Evolutionary conservation across 108 stramenopile genomes (phyloP).

Genomic region (Seminavis robusta): DNA sequence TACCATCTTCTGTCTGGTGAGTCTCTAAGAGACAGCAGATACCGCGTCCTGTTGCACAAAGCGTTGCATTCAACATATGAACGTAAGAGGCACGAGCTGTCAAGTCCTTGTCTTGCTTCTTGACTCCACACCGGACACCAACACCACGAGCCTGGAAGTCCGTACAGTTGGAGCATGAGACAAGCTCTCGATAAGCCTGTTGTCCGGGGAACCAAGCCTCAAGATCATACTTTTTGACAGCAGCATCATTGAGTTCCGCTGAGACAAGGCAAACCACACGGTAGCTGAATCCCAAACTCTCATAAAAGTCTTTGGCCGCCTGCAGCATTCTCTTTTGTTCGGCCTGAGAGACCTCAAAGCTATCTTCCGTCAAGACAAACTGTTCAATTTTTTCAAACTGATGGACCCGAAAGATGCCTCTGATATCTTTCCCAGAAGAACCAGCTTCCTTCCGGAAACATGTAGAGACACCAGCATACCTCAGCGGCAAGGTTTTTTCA

Average conservation of each 20-base stretch:
- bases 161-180: conserved; percentile 99
- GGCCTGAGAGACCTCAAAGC: conserved; percentile 83
- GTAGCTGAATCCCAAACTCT: conserved; percentile 93
- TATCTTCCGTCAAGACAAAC: conserved; percentile 95
- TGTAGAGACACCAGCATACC: conserved; percentile 96
- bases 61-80: conserved; percentile 98
- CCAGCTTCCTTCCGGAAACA: conserved; percentile 99
- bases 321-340: conserved; percentile 90
- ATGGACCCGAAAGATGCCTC: conserved; percentile 99
- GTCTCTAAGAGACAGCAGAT: conserved; percentile 98
- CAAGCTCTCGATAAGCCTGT: conserved; percentile 95
- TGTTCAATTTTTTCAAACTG: conserved; percentile 99
- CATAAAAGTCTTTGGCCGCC: conserved; percentile 96
- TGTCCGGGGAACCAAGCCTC: conserved; percentile 99
- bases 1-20: conserved; percentile 92
- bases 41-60: conserved; percentile 97
- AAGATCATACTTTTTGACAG: conserved; percentile 98
- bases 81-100: conserved; percentile 77
- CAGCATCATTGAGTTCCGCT: conserved; percentile 97
- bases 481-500: conserved; percentile 69
- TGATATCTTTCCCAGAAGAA: conserved; percentile 94
- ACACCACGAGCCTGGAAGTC: conserved; percentile 98
- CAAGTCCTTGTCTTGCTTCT: conserved; percentile 64
- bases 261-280: conserved; percentile 97
- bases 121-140: conserved; percentile 92